Evolutionary conservation across 108 stramenopile genomes (phyloP).

Genomic region (Skeletonema menzelii): DNA sequence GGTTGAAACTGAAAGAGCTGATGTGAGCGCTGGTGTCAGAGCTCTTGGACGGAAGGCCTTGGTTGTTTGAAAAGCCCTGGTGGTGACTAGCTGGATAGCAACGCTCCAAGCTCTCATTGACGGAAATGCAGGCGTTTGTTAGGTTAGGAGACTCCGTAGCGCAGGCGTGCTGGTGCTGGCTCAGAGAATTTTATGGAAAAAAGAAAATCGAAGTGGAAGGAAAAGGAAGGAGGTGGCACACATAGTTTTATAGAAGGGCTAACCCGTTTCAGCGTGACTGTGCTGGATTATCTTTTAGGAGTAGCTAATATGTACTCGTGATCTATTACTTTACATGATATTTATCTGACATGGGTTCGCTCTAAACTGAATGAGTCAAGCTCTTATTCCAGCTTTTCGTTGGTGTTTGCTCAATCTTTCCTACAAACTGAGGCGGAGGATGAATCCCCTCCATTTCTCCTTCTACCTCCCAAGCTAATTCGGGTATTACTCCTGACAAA

Average conservation of each 20-base stretch:
- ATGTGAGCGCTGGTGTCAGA: background rate
- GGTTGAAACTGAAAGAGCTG: slow-evolving; percentile 1
- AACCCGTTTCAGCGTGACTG: no score
- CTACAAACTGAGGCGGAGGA: slow-evolving; percentile 36
- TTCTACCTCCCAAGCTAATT: slow-evolving; percentile 33
- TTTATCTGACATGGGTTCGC: no score
- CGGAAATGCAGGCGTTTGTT: background rate
- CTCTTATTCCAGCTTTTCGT: background rate
- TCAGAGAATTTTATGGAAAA: background rate
- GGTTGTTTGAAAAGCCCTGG: slow-evolving; percentile 9
- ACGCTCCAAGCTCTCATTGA: background rate
- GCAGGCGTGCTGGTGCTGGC: no score
- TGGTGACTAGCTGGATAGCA: slow-evolving; percentile 7
- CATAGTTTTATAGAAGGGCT: no score
- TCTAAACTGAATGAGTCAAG: slow-evolving; percentile 1
- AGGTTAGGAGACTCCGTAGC: no score
- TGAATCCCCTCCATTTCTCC: slow-evolving; percentile 18
- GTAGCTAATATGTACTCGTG: no score
- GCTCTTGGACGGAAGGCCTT: background rate
- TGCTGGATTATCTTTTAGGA: no score
- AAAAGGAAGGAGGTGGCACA: background rate
- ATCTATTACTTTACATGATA: background rate
- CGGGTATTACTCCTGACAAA: slow-evolving; percentile 9
- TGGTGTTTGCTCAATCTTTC: slow-evolving; percentile 14
- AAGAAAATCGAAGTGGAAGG: background rate